phyloP scores from a whole-genome alignment of 257 asterid species.

The Capsicum chinense region DNA sequence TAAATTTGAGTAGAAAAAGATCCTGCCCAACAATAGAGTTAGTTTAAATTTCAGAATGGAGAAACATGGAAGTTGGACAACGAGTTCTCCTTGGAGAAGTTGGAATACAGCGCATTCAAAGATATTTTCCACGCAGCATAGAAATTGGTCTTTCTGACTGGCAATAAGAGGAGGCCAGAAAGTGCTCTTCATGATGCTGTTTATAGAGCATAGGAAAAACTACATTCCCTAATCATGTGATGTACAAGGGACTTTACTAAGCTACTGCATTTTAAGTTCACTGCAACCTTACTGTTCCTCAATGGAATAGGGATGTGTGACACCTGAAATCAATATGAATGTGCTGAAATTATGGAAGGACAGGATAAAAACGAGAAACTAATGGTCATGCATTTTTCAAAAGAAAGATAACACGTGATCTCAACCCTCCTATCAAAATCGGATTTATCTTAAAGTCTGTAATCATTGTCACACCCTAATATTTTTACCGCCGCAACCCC shows the following conservation, averaged over 20 bases:
- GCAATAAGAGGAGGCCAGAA: background rate
- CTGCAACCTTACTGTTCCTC: slow-evolving; percentile 14
- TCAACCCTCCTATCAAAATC: background rate
- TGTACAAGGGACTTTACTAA: background rate
- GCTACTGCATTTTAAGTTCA: background rate
- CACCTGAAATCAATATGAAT: background rate
- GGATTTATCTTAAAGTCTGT: background rate
- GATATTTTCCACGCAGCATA: slow-evolving; percentile 17
- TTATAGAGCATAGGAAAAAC: background rate
- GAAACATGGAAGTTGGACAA: background rate
- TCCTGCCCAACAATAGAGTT: slow-evolving; percentile 55
- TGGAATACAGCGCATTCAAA: background rate
- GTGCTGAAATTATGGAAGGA: slow-evolving; percentile 9
- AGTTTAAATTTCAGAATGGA: background rate
- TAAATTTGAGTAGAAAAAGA: slow-evolving; percentile 64
- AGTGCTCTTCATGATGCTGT: background rate
- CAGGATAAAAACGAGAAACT: background rate
- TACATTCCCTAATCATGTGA: background rate
- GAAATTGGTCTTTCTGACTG: background rate
- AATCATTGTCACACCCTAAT: no score
- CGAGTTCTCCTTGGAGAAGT: background rate
- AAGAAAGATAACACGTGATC: background rate
- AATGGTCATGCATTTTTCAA: background rate
- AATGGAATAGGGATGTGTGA: background rate
- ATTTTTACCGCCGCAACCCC: no score